phyloP scores from a whole-genome alignment of 345 rosid species.

The Microcos paniculata region DNA sequence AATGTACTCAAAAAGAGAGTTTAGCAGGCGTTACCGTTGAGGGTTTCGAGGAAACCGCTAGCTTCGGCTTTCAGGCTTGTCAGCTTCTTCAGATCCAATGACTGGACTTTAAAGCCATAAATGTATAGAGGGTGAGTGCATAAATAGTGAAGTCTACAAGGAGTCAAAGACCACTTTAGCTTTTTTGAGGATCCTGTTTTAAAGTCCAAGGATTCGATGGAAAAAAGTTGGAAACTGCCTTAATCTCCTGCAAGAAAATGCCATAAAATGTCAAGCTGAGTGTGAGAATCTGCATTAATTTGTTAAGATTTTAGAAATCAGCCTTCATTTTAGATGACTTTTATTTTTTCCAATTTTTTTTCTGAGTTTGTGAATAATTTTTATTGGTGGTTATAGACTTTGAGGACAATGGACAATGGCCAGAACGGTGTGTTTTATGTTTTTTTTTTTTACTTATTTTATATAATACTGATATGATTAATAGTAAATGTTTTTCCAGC shows the following conservation, averaged over 20 bases:
- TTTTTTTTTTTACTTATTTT: not conserved
- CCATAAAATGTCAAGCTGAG: not conserved
- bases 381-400: not conserved
- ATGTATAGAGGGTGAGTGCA: too few species aligned
- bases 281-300: not conserved
- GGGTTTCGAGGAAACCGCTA: not conserved
- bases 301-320: too few species aligned
- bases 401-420: not conserved
- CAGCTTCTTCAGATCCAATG: conserved; percentile 9
- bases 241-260: not conserved
- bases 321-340: too few species aligned
- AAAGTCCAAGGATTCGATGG: not conserved
- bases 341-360: too few species aligned
- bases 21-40: not conserved
- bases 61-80: not conserved
- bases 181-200: not conserved
- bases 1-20: not conserved
- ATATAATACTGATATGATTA: too few species aligned
- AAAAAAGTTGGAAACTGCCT: not conserved
- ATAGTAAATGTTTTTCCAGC: not conserved
- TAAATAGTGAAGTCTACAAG: not conserved
- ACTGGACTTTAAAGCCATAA: not conserved
- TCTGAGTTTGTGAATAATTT: too few species aligned
- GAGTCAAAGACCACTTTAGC: not conserved
- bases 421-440: not conserved